phyloP scores from a whole-genome alignment of 495 filamentous ascomycete species.

The Collariella sp. region DNA sequence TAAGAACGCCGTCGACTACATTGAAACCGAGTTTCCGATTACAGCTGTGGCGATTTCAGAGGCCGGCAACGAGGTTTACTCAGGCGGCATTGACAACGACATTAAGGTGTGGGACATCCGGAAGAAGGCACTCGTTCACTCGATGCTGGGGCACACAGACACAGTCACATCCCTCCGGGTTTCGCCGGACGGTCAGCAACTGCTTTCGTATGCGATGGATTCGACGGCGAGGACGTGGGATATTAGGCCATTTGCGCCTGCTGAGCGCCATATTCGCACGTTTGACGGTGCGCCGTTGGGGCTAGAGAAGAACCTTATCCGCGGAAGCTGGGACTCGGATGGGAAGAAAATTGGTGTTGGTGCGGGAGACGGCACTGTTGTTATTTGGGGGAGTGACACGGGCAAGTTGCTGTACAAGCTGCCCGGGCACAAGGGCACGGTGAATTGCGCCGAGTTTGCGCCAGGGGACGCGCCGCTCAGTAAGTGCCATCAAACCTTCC shows the following conservation, averaged over 20 bases:
- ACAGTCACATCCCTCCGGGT: slow-evolving; percentile 83
- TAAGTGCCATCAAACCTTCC: slow-evolving; percentile 44
- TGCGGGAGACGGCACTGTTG: slow-evolving; percentile 79
- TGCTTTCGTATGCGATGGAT: slow-evolving; percentile 90
- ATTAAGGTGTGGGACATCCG: slow-evolving; percentile 96
- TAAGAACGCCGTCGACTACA: slow-evolving; percentile 77
- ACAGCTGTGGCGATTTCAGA: slow-evolving; percentile 85
- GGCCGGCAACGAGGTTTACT: slow-evolving; percentile 91
- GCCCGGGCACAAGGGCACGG: slow-evolving; percentile 89
- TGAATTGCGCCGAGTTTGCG: slow-evolving; percentile 89
- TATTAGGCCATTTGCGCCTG: slow-evolving; percentile 85
- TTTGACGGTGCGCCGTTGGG: slow-evolving; percentile 84
- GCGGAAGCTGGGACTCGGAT: slow-evolving; percentile 82
- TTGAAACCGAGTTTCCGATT: slow-evolving; percentile 87
- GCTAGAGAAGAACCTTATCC: slow-evolving; percentile 84
- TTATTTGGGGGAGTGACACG: slow-evolving; percentile 77
- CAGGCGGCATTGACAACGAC: slow-evolving; percentile 91
- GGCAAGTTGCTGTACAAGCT: slow-evolving; percentile 90
- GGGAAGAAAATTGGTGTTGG: slow-evolving; percentile 84
- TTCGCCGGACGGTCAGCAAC: slow-evolving; percentile 82
- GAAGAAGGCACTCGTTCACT: slow-evolving; percentile 79
- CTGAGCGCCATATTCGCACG: slow-evolving; percentile 70
- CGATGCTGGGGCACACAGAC: slow-evolving; percentile 82
- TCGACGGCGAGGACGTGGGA: slow-evolving; percentile 94
- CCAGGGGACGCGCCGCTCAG: slow-evolving; percentile 76